These are phyloP conservation scores for Malassezia equina DNA, from an alignment of 1,284 basidiomycete genomes.

Conservation along the genomic window DNA sequence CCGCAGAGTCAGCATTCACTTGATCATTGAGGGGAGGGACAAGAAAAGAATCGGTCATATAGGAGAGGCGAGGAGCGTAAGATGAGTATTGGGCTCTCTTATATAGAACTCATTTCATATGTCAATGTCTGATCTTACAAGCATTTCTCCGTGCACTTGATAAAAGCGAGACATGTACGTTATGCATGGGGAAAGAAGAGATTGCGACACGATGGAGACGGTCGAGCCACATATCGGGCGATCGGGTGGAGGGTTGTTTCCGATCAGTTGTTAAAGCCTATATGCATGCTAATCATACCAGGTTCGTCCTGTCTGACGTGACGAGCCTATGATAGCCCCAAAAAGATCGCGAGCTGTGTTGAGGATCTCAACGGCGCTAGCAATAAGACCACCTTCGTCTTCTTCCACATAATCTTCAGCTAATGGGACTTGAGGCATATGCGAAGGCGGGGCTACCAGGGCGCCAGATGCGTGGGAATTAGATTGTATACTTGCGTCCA, in stretches of 20 bases:
- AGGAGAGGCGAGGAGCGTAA: neutral
- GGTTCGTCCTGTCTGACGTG: neutral
- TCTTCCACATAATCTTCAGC: constrained; percentile 46
- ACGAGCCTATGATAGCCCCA: constrained; percentile 26
- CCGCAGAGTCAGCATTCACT: neutral
- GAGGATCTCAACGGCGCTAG: constrained; percentile 43
- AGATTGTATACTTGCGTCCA: neutral
- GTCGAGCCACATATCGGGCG: neutral
- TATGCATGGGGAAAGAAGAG: neutral
- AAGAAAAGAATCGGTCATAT: neutral
- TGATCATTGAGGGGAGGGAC: neutral
- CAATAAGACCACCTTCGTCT: constrained; percentile 36
- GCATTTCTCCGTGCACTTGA: neutral
- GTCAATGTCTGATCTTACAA: neutral
- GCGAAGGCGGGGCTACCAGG: constrained; percentile 33
- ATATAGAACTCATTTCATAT: neutral
- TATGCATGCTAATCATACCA: constrained; percentile 16
- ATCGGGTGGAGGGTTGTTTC: neutral
- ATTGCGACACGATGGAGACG: neutral
- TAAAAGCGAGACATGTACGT: neutral
- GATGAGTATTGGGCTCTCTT: neutral
- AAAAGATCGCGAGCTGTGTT: constrained; percentile 45
- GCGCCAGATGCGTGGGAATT: constrained; percentile 36
- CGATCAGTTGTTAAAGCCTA: too few relatives aligned
- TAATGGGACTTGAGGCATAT: constrained; percentile 36